Conservation (phyloP, 208 protist species). For the Trichomonas gallinae region DNA sequence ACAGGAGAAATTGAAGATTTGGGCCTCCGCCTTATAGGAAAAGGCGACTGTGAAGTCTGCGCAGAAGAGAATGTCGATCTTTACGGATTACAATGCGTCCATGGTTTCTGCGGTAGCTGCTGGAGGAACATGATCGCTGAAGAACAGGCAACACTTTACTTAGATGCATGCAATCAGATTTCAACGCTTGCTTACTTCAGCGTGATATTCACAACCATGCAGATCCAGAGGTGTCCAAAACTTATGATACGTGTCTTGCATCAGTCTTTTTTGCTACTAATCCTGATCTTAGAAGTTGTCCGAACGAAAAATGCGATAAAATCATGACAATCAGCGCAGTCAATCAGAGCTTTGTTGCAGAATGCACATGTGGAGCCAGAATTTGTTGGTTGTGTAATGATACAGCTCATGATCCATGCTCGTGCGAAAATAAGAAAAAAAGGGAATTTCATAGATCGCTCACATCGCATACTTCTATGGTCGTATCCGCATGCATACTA, state of each 20-base stretch:
- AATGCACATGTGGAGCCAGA: background rate
- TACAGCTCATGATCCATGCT: background rate
- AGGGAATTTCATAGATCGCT: background rate
- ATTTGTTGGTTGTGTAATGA: background rate
- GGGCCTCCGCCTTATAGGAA: background rate
- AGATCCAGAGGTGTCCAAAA: background rate
- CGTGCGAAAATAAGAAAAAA: background rate
- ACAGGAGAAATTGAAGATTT: background rate
- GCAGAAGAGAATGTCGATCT: background rate
- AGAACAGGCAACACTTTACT: background rate
- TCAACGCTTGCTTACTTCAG: background rate
- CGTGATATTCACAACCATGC: background rate
- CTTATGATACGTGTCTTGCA: background rate
- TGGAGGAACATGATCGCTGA: background rate
- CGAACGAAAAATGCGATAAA: background rate
- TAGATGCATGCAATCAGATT: background rate
- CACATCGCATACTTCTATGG: too few relatives aligned
- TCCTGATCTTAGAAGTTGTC: background rate
- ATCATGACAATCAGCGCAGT: background rate
- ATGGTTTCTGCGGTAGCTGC: background rate
- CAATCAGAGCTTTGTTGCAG: background rate
- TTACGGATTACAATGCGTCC: background rate
- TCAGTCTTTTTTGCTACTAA: background rate
- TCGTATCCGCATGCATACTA: too few relatives aligned
- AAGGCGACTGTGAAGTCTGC: background rate